Evolutionary conservation across 805 yeast species (phyloP).

Genomic region (Saturnispora gosingensis): DNA sequence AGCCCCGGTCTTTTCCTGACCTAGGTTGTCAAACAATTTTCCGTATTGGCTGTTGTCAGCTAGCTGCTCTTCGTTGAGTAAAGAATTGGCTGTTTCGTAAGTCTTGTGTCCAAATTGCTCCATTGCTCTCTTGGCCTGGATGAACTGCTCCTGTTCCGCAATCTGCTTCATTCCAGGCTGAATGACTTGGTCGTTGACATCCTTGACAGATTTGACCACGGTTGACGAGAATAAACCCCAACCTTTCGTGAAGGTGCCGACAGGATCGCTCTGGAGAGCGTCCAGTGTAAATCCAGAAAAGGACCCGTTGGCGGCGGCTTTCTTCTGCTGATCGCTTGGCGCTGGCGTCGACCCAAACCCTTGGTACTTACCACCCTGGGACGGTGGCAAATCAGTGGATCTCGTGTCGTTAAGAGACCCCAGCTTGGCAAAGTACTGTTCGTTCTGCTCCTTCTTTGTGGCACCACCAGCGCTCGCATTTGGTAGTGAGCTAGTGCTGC

Average conservation of each 20-base stretch:
- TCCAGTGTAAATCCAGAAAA: constrained; percentile 53
- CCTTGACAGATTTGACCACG: constrained; percentile 72
- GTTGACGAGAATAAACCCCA: constrained; percentile 91
- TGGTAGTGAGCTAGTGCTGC: neutral
- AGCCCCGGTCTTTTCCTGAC: constrained; percentile 31
- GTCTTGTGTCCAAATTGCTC: constrained; percentile 92
- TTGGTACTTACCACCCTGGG: constrained; percentile 85
- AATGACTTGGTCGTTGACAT: constrained; percentile 80
- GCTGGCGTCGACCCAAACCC: constrained; percentile 77
- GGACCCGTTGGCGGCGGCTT: constrained; percentile 28
- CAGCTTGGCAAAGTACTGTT: constrained; percentile 69
- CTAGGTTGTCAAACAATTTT: constrained; percentile 49
- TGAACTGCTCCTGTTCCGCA: constrained; percentile 67
- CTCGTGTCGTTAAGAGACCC: constrained; percentile 65
- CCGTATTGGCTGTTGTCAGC: constrained; percentile 35
- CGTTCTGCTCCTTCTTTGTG: constrained; percentile 48
- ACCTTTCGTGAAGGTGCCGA: constrained; percentile 85
- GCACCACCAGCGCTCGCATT: constrained; percentile 1
- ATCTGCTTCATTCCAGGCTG: constrained; percentile 84
- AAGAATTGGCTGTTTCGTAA: constrained; percentile 76
- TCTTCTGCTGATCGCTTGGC: constrained; percentile 10
- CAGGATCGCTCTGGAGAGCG: constrained; percentile 70
- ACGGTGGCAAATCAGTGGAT: constrained; percentile 77
- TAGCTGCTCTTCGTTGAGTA: constrained; percentile 43
- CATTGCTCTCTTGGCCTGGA: constrained; percentile 86